These are phyloP conservation scores for Yarrowia sp. DNA, from an alignment of 805 yeast genomes.

Conservation along the genomic window DNA sequence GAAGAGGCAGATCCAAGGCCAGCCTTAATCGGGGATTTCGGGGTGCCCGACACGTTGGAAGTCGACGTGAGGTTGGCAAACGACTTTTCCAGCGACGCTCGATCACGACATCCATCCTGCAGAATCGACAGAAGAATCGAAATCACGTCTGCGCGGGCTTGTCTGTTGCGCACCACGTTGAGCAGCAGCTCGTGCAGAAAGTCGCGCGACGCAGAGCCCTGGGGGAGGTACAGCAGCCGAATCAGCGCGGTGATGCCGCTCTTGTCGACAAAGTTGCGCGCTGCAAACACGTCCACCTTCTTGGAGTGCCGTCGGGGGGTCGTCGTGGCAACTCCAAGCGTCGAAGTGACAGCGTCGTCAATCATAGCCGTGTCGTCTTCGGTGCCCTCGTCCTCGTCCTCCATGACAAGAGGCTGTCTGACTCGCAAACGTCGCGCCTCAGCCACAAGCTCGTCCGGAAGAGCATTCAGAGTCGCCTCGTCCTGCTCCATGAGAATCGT, in stretches of 20 bases:
- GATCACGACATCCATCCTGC: slow-evolving; percentile 70
- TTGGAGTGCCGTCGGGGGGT: slow-evolving; percentile 1
- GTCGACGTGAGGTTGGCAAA: slow-evolving; percentile 54
- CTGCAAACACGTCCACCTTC: slow-evolving; percentile 32
- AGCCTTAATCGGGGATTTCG: slow-evolving; percentile 28
- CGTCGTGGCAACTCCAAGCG: background rate
- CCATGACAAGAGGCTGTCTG: slow-evolving; percentile 30
- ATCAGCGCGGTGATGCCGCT: slow-evolving; percentile 71
- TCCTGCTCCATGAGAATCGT: slow-evolving; percentile 39
- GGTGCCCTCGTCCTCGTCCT: slow-evolving; percentile 24
- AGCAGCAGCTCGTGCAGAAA: slow-evolving; percentile 62
- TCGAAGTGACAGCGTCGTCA: slow-evolving; percentile 28
- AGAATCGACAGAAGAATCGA: slow-evolving; percentile 64
- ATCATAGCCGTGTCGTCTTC: slow-evolving; percentile 39
- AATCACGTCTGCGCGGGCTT: slow-evolving; percentile 71
- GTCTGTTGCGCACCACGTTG: slow-evolving; percentile 70
- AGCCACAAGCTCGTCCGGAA: slow-evolving; percentile 38
- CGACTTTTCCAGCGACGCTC: slow-evolving; percentile 57
- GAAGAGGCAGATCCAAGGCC: slow-evolving; percentile 25
- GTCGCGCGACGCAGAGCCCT: slow-evolving; percentile 54
- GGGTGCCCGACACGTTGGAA: slow-evolving; percentile 29
- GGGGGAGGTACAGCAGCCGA: slow-evolving; percentile 71
- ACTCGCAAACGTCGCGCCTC: slow-evolving; percentile 37
- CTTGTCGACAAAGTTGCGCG: slow-evolving; percentile 68
- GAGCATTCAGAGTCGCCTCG: slow-evolving; percentile 35